phyloP scores from a whole-genome alignment of 1,284 basidiomycete genomes.

The Malassezia yamatoensis region DNA sequence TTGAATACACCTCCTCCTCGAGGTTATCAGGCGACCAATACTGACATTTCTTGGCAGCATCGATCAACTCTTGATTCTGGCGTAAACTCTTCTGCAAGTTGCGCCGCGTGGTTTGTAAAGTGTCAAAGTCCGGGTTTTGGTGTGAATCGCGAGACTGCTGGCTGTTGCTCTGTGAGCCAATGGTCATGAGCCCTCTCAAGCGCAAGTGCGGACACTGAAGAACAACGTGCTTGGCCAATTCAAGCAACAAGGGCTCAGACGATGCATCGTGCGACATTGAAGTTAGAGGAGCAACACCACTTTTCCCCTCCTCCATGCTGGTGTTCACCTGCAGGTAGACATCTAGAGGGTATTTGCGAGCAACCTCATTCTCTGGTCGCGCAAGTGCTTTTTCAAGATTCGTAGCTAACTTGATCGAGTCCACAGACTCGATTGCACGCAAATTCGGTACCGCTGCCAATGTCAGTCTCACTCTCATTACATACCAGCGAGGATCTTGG shows the following conservation, averaged over 20 bases:
- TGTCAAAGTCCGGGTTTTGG: conserved; percentile 73
- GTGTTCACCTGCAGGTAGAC: conserved; percentile 90
- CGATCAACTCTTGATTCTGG: neutral
- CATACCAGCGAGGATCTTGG: conserved; percentile 75
- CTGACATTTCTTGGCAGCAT: neutral
- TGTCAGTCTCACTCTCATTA: conserved; percentile 53
- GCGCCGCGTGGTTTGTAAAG: conserved; percentile 59
- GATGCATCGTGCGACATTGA: conserved; percentile 23
- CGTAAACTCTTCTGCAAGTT: conserved; percentile 52
- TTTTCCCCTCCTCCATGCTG: conserved; percentile 78
- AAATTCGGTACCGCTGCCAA: conserved; percentile 61
- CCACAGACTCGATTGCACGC: conserved; percentile 78
- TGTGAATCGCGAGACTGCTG: conserved; percentile 9
- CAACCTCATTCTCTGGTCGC: conserved; percentile 46
- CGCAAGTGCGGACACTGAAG: conserved; percentile 62
- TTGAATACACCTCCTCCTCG: conserved; percentile 17
- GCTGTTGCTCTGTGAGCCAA: conserved; percentile 58
- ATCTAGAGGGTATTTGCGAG: conserved; percentile 55
- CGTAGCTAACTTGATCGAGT: conserved; percentile 71
- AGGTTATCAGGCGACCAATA: conserved; percentile 12
- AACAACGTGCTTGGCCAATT: conserved; percentile 65
- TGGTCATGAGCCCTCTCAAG: conserved; percentile 87
- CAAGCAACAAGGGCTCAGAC: conserved; percentile 50
- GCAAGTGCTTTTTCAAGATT: conserved; percentile 69
- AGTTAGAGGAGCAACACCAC: conserved; percentile 63